Evolutionary conservation across 2,329 filamentous ascomycete genomes (phyloP), one percentile per base, ranked within the genome.

Genomic region (Ascochyta lentis): DNA sequence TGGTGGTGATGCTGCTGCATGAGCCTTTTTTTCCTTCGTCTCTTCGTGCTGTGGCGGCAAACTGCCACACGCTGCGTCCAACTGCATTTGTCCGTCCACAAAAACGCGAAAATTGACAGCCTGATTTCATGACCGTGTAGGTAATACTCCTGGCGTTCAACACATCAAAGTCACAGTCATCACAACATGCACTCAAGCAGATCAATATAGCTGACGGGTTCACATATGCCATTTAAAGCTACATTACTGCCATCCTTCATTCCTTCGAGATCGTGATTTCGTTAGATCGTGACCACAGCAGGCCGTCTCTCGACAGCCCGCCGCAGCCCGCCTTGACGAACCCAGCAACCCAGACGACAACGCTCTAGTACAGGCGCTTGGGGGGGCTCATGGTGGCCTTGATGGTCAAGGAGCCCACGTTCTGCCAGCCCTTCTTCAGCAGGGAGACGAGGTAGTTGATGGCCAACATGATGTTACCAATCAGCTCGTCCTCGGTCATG

Each of bases 361-460:
- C 23, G 38, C 54, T 78, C 80, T 98, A 99, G 88, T 97, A 99
- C 73, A 99, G 84, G 79, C 95, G 92, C 87, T 92, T 95, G 73
- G 95, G 95, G 72, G 95, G 95, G 82, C 92, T 96, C 95, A 99
- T 99, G 85, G 91, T 91, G 84, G 95, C 95, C 91, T 99, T 99
- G 88, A 99, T 95, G 80, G 93, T 96, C 84, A 99, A 88, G 87
- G 90, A 95, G 80, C 95, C 95, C 77, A 99, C 95, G 88, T 99
- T 99, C 88, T 99, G 95, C 95, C 95, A 99, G 80, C 95, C 95
- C 91, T 99, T 99, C 92, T 99, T 99, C 80, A 99, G 86, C 73
- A 99, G 87, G 67, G 92, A 97, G 80, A 99, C 94, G 69, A 99
- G 89, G 89, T 99, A 99, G 91, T 99, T 99, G 89, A 99, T 98